Percentiles rank a stretch among this genome's conserved stretches.
phyloP scores from a whole-genome alignment of 805 yeast genomes.

The Myxozyma nipponensis region DNA sequence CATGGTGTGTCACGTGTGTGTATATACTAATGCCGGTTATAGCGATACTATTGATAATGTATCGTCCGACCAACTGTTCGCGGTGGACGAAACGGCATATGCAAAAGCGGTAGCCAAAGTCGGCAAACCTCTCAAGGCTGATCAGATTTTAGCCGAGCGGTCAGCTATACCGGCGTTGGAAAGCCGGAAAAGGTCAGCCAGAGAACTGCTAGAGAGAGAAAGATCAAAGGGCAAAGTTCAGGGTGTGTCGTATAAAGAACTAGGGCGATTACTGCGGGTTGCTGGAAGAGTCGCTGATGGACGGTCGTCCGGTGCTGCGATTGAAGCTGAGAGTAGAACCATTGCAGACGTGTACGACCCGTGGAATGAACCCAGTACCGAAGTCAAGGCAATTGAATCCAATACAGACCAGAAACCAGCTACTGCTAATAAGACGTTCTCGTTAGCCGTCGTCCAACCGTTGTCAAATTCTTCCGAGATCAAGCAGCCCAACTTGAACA shows the following conservation, averaged over 20 bases:
- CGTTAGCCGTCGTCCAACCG: slow-evolving; percentile 5
- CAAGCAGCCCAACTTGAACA: too few relatives aligned
- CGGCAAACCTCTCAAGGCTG: slow-evolving; percentile 45
- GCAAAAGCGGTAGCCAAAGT: slow-evolving; percentile 4
- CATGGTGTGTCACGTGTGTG: too few relatives aligned
- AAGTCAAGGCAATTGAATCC: slow-evolving; percentile 27
- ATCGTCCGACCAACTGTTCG: slow-evolving; percentile 15
- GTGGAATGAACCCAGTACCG: slow-evolving; percentile 62
- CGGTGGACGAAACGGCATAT: slow-evolving; percentile 19
- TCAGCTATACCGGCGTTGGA: slow-evolving; percentile 72
- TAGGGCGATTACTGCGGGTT: slow-evolving; percentile 62
- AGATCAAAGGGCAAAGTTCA: slow-evolving; percentile 47
- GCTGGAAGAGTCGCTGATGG: slow-evolving; percentile 70
- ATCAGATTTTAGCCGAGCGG: slow-evolving; percentile 67
- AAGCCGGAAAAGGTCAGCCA: slow-evolving; percentile 35
- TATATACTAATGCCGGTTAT: neutral
- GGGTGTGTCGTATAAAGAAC: slow-evolving; percentile 61
- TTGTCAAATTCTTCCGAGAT: slow-evolving; percentile 13
- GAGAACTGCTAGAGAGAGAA: slow-evolving; percentile 32
- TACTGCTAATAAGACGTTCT: neutral
- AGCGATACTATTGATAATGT: slow-evolving; percentile 13
- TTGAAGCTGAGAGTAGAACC: slow-evolving; percentile 63
- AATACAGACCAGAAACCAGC: slow-evolving; percentile 28
- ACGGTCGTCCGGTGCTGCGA: slow-evolving; percentile 47
- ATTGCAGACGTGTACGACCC: slow-evolving; percentile 55